A percentile compares a stretch with the other conserved stretches of the same genome.
phyloP scores from a whole-genome alignment of 2,329 filamentous ascomycete genomes.

The Lithohypha guttulata region DNA sequence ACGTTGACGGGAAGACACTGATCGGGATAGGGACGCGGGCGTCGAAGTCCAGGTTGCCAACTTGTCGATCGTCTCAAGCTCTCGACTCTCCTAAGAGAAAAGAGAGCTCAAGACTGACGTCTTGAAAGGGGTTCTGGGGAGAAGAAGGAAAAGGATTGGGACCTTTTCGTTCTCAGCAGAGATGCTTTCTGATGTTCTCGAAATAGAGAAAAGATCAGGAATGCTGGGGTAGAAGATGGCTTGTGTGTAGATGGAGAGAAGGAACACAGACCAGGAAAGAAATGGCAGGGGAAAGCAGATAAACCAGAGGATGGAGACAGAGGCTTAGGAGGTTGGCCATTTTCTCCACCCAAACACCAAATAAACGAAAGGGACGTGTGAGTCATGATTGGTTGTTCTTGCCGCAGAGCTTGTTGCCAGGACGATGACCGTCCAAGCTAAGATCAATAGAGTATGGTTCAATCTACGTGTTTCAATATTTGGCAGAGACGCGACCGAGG shows the following conservation, averaged over 20 bases:
- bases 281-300: conserved; percentile 8
- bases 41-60: conserved; percentile 25
- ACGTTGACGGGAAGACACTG: conserved; percentile 99
- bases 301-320: conserved; percentile 5
- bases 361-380: neutral
- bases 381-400: neutral
- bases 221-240: conserved; percentile 2
- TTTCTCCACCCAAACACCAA: conserved; percentile 7
- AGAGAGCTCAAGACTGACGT: conserved; percentile 23
- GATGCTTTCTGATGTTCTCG: conserved; percentile 7
- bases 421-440: conserved; percentile 5
- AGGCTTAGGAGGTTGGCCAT: conserved; percentile 8
- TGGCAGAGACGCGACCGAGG: too few species aligned
- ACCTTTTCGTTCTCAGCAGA: conserved; percentile 8
- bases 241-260: neutral
- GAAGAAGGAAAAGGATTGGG: conserved; percentile 4
- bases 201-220: conserved; percentile 2
- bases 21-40: conserved; percentile 95
- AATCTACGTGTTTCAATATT: conserved; percentile 2
- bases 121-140: conserved; percentile 13
- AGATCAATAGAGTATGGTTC: neutral
- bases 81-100: conserved; percentile 24
- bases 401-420: neutral
- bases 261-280: neutral
- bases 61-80: conserved; percentile 21